These are phyloP conservation scores for Crithidia fasciculata DNA, from an alignment of 208 protist species.

Conservation along the genomic window DNA sequence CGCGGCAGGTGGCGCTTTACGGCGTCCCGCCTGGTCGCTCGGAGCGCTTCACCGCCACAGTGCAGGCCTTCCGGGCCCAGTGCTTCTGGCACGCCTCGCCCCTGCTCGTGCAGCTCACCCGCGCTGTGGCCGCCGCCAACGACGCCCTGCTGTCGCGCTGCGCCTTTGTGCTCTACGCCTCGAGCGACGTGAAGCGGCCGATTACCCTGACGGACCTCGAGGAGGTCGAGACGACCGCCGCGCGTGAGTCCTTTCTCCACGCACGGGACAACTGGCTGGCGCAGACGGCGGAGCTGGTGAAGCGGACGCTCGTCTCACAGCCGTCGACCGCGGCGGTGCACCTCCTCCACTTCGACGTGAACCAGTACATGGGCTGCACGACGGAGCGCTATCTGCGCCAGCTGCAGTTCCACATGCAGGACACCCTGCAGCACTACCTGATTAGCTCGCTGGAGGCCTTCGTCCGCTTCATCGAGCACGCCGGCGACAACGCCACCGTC, in stretches of 20 bases:
- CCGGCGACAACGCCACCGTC: constrained; percentile 58
- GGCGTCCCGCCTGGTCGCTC: constrained; percentile 49
- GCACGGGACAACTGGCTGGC: constrained; percentile 83
- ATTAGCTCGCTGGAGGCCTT: constrained; percentile 75
- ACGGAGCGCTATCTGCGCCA: constrained; percentile 92
- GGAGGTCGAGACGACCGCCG: constrained; percentile 75
- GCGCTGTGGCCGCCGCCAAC: constrained; percentile 74
- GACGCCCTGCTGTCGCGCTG: constrained; percentile 65
- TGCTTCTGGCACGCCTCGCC: constrained; percentile 65
- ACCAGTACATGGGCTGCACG: constrained; percentile 93
- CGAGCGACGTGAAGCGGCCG: constrained; percentile 58
- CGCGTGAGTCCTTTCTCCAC: constrained; percentile 73
- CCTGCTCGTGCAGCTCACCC: constrained; percentile 61
- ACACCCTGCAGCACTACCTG: constrained; percentile 78
- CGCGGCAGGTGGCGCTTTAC: constrained; percentile 38
- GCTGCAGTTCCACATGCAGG: constrained; percentile 95
- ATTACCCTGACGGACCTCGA: constrained; percentile 89
- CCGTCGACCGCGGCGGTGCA: constrained; percentile 53
- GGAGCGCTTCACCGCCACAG: constrained; percentile 51
- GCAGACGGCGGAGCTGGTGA: constrained; percentile 55
- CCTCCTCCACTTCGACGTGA: constrained; percentile 82
- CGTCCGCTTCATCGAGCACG: constrained; percentile 82
- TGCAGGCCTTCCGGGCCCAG: constrained; percentile 50
- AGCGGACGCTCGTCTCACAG: constrained; percentile 39
- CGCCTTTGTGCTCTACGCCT: constrained; percentile 74